These are phyloP conservation scores for Alternaria viburni DNA, from an alignment of 2,329 filamentous ascomycete genomes.

Conservation along the genomic window DNA sequence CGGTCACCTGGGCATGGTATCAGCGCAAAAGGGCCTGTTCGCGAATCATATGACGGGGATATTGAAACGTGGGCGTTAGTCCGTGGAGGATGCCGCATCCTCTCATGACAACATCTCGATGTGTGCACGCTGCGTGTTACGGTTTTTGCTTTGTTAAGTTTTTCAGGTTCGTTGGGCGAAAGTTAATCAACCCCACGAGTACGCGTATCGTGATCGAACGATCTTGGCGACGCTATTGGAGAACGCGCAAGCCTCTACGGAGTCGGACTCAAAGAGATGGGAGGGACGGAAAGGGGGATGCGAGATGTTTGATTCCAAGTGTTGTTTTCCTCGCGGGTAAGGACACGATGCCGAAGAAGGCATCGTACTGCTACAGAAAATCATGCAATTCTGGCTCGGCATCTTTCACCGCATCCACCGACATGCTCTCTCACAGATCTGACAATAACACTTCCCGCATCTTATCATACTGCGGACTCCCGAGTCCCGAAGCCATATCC, in stretches of 20 bases:
- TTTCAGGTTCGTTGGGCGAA: neutral
- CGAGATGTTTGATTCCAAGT: neutral
- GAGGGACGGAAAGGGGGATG: neutral
- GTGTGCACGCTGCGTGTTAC: neutral
- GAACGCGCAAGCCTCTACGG: neutral
- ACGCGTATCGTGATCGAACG: neutral
- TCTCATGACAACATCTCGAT: neutral
- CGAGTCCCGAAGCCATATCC: conserved; percentile 37
- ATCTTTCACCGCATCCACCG: neutral
- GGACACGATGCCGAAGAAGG: neutral
- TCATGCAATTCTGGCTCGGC: neutral
- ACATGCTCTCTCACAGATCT: neutral
- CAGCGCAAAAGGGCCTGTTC: neutral
- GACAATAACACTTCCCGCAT: conserved; percentile 22
- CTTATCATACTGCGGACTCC: conserved; percentile 22
- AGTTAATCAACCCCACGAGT: neutral
- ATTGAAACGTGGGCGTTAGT: neutral
- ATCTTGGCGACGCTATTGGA: neutral
- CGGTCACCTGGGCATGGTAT: neutral
- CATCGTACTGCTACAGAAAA: neutral
- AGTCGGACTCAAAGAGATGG: neutral
- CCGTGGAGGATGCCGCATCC: neutral
- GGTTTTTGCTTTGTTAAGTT: neutral
- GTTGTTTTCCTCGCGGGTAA: too few relatives aligned
- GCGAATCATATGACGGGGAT: neutral